Conservation (phyloP, 2,329 filamentous ascomycete genomes). For the Trichoderma hamatum region DNA sequence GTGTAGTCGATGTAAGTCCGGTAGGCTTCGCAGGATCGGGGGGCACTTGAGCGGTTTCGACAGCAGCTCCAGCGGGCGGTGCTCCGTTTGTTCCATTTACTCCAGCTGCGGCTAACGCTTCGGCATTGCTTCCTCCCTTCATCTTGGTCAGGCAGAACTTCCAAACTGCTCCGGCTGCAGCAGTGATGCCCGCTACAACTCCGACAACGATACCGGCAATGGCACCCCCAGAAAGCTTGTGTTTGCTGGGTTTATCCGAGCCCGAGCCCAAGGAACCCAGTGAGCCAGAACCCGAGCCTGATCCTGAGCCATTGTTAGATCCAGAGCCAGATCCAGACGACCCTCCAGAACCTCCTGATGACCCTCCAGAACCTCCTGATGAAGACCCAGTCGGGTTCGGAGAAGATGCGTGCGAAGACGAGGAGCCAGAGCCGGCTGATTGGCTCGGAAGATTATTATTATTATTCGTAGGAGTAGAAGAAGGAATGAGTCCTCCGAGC, state of each 20-base stretch:
- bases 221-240: constrained; percentile 4
- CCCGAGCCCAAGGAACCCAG: neutral
- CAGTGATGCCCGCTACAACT: neutral
- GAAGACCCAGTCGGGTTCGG: neutral
- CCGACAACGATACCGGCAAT: constrained; percentile 20
- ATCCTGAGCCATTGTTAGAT: neutral
- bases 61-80: neutral
- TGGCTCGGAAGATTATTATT: neutral
- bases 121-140: constrained; percentile 2
- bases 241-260: neutral
- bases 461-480: neutral
- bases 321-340: neutral
- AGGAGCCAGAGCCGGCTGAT: neutral
- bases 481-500: constrained; percentile 1
- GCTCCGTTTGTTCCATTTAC: neutral
- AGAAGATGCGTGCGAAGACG: neutral
- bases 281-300: neutral
- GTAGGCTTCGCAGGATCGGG: neutral
- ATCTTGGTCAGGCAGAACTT: neutral
- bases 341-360: neutral
- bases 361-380: constrained; percentile 1
- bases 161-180: neutral
- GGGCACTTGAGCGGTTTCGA: neutral
- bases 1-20: neutral
- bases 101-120: neutral